Evolutionary conservation across 495 filamentous ascomycete species (phyloP).

Genomic region (Tuber microsphaerosporum): DNA sequence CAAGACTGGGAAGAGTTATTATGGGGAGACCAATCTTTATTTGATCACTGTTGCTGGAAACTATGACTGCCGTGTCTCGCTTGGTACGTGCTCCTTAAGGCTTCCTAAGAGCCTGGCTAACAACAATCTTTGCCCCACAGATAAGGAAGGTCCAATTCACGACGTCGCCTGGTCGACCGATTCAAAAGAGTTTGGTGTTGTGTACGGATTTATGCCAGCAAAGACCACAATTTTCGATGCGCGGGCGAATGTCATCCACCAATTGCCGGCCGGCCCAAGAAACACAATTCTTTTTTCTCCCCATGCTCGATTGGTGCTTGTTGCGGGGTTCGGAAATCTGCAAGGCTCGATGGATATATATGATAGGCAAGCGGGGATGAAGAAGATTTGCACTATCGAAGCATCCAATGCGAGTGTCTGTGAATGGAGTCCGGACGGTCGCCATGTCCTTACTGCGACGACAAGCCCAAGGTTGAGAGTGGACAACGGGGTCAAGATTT

Average conservation of each 20-base stretch:
- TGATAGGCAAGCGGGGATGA: constrained; percentile 83
- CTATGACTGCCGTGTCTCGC: constrained; percentile 82
- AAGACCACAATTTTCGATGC: constrained; percentile 96
- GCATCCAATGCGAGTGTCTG: constrained; percentile 92
- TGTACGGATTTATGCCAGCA: constrained; percentile 96
- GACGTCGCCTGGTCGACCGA: constrained; percentile 97
- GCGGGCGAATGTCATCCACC: constrained; percentile 69
- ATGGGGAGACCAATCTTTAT: constrained; percentile 96
- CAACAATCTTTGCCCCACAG: constrained; percentile 44
- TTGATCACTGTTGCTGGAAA: constrained; percentile 83
- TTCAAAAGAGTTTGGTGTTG: constrained; percentile 90
- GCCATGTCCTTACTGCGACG: constrained; percentile 89
- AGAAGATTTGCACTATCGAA: constrained; percentile 87
- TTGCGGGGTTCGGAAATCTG: constrained; percentile 95
- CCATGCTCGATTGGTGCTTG: constrained; percentile 80
- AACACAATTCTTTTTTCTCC: constrained; percentile 96
- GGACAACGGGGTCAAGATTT: constrained; percentile 91
- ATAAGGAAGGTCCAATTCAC: constrained; percentile 97
- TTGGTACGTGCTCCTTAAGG: constrained; percentile 50
- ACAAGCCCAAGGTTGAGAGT: constrained; percentile 90
- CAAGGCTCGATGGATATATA: constrained; percentile 97
- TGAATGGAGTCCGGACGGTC: constrained; percentile 92
- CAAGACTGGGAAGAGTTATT: constrained; percentile 96
- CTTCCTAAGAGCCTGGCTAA: constrained; percentile 5
- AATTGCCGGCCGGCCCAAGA: constrained; percentile 73